A percentile compares a stretch with the other conserved stretches of the same genome.
These are phyloP conservation scores for Rhodotorula sp. DNA, from an alignment of 1,284 basidiomycete species.

Conservation along the genomic window DNA sequence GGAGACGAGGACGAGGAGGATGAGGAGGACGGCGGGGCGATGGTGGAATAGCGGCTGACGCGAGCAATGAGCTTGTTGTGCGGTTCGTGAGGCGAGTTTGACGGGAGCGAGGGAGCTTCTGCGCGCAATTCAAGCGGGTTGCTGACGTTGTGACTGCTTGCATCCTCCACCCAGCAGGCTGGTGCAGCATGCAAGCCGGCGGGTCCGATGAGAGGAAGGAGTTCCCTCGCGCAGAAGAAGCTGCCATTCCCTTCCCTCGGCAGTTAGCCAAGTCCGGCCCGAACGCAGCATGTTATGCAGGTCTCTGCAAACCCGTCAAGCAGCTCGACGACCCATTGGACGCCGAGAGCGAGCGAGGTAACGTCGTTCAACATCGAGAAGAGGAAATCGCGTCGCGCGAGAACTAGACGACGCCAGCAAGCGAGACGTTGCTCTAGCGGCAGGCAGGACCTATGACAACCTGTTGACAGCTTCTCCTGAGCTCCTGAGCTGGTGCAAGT, in stretches of 20 bases:
- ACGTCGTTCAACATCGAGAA: not conserved
- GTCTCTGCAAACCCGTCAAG: no score
- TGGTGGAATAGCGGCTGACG: not conserved
- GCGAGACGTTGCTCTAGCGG: not conserved
- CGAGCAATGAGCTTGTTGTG: not conserved
- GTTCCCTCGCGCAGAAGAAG: not conserved
- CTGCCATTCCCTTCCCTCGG: not conserved
- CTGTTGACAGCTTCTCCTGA: no score
- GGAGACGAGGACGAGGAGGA: slow-evolving; percentile 2
- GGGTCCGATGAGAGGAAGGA: no score
- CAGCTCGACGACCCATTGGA: not conserved
- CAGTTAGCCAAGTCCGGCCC: not conserved
- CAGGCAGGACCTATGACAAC: no score
- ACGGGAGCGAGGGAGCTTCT: not conserved
- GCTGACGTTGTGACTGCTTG: no score
- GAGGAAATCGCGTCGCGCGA: not conserved
- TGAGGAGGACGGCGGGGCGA: not conserved
- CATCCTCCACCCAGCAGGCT: no score
- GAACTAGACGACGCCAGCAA: not conserved
- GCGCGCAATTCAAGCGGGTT: no score
- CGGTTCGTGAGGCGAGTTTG: not conserved
- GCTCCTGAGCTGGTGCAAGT: not conserved
- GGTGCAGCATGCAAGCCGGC: no score
- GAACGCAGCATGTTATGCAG: no score
- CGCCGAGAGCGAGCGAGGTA: not conserved